phyloP scores from a whole-genome alignment of 768 basidiomycete species.

The Daedaleopsis sinensis region DNA sequence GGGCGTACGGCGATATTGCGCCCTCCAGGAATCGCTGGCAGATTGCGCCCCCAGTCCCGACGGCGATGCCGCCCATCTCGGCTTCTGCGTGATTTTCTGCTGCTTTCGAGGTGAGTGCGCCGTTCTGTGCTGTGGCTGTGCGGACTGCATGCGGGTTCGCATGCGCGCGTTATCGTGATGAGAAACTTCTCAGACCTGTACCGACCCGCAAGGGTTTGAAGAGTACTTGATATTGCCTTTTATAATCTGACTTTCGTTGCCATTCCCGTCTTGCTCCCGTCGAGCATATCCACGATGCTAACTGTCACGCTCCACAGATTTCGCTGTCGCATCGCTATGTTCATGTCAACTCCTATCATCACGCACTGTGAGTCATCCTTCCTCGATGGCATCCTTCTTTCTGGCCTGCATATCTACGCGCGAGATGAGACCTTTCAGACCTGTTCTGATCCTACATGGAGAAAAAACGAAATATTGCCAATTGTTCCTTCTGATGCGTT shows the following conservation, averaged over 20 bases:
- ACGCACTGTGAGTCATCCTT: slow-evolving; percentile 38
- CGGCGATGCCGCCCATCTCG: slow-evolving; percentile 27
- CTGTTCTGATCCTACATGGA: slow-evolving; percentile 65
- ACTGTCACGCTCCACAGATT: slow-evolving; percentile 8
- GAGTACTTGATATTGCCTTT: slow-evolving; percentile 71
- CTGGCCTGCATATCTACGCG: slow-evolving; percentile 18
- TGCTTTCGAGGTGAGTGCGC: slow-evolving; percentile 22
- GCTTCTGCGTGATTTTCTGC: slow-evolving; percentile 11
- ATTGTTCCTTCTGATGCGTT: slow-evolving; percentile 36
- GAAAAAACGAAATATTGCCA: slow-evolving; percentile 60
- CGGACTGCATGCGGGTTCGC: slow-evolving; percentile 24
- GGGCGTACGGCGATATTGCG: slow-evolving; percentile 57
- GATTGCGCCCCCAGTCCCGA: slow-evolving; percentile 18
- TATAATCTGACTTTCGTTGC: slow-evolving; percentile 39
- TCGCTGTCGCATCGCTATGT: not conserved
- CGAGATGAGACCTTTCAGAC: slow-evolving; percentile 63
- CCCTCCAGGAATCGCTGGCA: slow-evolving; percentile 47
- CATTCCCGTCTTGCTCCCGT: slow-evolving; percentile 1
- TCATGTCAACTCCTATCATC: not conserved
- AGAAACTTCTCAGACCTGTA: slow-evolving; percentile 78
- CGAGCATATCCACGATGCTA: slow-evolving; percentile 18
- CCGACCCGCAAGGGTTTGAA: slow-evolving; percentile 54
- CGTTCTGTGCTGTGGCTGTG: slow-evolving; percentile 5
- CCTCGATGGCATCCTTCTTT: not conserved
- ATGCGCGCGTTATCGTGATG: slow-evolving; percentile 48